Evolutionary conservation across 2,329 filamentous ascomycete genomes (phyloP).

Genomic region (Penicillium nordicum): DNA sequence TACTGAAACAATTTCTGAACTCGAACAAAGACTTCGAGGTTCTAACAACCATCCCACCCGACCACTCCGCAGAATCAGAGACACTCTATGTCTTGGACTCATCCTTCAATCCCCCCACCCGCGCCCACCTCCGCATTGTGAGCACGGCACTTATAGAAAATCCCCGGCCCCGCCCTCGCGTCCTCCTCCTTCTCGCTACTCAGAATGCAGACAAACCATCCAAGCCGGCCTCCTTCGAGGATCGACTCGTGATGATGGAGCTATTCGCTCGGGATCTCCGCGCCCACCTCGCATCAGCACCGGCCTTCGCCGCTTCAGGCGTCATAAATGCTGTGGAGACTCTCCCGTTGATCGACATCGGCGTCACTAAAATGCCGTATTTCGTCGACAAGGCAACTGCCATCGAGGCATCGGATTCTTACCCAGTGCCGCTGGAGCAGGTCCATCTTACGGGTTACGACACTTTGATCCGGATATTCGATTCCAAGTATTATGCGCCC

Average conservation of each 20-base stretch:
- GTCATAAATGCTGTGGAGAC: not conserved
- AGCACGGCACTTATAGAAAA: conserved; percentile 50
- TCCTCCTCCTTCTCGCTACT: conserved; percentile 60
- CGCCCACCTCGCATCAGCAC: conserved; percentile 23
- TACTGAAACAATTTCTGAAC: conserved; percentile 44
- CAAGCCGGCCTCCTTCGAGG: conserved; percentile 48
- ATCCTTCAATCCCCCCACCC: conserved; percentile 63
- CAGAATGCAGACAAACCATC: conserved; percentile 63
- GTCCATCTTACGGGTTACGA: conserved; percentile 50
- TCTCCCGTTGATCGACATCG: conserved; percentile 44
- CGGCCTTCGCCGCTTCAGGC: conserved; percentile 6
- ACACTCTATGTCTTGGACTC: conserved; percentile 63
- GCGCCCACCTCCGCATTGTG: conserved; percentile 57
- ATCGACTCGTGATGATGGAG: conserved; percentile 50
- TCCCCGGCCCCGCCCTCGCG: conserved; percentile 32
- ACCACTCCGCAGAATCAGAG: conserved; percentile 18
- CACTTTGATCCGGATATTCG: conserved; percentile 48
- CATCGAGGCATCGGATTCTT: conserved; percentile 39
- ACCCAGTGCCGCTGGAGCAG: conserved; percentile 40
- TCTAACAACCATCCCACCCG: conserved; percentile 12
- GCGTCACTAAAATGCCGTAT: conserved; percentile 48
- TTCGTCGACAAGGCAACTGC: conserved; percentile 48
- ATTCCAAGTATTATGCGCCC: conserved; percentile 49
- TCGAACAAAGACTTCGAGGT: conserved; percentile 37
- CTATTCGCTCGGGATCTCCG: conserved; percentile 45